Percentiles rank a stretch among this genome's conserved stretches.
phyloP scores from a whole-genome alignment of 495 filamentous ascomycete genomes.

The Talaromyces wortmannii region DNA sequence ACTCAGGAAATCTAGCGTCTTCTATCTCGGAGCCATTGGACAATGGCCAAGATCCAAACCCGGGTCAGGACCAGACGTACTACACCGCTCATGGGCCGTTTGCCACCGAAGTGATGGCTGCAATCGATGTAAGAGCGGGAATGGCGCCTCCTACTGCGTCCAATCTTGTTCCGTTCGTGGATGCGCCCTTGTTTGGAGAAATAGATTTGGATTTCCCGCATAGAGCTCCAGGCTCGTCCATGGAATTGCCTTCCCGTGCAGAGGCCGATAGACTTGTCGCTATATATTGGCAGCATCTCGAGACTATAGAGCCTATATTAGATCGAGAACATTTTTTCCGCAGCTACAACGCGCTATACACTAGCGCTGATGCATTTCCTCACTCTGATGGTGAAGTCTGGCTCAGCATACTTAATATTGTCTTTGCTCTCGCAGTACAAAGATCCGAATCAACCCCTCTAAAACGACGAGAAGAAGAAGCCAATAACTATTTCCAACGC shows the following conservation, averaged over 20 bases:
- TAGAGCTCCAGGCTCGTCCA: background rate
- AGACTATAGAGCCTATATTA: conserved; percentile 13
- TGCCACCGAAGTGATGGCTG: conserved; percentile 9
- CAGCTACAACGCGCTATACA: conserved; percentile 6
- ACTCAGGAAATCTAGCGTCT: background rate
- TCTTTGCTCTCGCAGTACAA: conserved; percentile 16
- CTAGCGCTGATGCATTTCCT: background rate
- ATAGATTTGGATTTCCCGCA: conserved; percentile 4
- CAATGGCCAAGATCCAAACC: background rate
- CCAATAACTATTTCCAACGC: conserved; percentile 12
- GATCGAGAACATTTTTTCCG: conserved; percentile 7
- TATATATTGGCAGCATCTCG: conserved; percentile 14
- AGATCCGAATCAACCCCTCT: conserved; percentile 10
- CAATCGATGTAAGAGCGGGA: conserved; percentile 13
- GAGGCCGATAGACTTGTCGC: conserved; percentile 12
- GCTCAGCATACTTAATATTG: conserved; percentile 13
- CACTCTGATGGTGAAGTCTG: background rate
- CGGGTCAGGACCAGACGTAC: conserved; percentile 4
- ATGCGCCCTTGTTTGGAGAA: conserved; percentile 19
- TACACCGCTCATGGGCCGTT: conserved; percentile 14
- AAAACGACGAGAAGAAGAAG: conserved; percentile 8
- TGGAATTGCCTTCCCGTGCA: conserved; percentile 9
- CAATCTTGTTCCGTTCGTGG: conserved; percentile 12
- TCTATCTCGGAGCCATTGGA: background rate
- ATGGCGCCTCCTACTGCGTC: background rate